Evolutionary conservation across 305 asterid species (phyloP).

Genomic region (Plantago coronopus): DNA sequence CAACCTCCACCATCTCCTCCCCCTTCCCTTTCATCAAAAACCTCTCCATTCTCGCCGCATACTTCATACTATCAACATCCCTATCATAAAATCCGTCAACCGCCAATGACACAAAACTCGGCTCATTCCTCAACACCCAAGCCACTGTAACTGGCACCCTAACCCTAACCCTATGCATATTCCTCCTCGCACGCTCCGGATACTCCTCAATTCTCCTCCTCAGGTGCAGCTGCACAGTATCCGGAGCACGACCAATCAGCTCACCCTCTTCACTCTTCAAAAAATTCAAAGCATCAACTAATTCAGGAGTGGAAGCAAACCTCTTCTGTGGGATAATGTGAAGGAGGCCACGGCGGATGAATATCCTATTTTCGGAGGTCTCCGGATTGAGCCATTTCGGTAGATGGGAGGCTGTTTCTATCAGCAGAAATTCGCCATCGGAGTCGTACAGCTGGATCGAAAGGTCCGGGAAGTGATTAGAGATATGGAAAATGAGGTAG

Average conservation of each 20-base stretch:
- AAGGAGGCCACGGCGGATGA: conserved; percentile 64
- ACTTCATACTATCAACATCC: conserved; percentile 84
- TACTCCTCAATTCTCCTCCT: conserved; percentile 53
- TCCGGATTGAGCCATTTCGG: conserved; percentile 91
- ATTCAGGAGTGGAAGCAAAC: conserved; percentile 40
- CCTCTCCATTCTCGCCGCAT: conserved; percentile 70
- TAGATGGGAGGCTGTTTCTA: conserved; percentile 81
- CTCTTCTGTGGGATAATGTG: conserved; percentile 48
- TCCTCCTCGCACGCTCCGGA: conserved; percentile 61
- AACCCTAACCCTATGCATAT: conserved; percentile 62
- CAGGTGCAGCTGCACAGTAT: conserved; percentile 56
- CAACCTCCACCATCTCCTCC: conserved; percentile 69
- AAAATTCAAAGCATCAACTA: conserved; percentile 43
- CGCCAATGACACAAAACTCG: conserved; percentile 57
- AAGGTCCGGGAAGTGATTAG: conserved; percentile 45
- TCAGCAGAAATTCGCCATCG: conserved; percentile 78
- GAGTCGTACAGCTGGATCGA: conserved; percentile 73
- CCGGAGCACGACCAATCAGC: conserved; percentile 37
- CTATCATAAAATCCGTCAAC: conserved; percentile 89
- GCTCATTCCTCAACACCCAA: conserved; percentile 69
- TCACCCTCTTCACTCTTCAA: conserved; percentile 24
- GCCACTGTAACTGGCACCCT: conserved; percentile 66
- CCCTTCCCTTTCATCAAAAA: conserved; percentile 54
- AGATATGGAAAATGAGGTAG: conserved; percentile 57
- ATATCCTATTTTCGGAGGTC: conserved; percentile 64